Evolutionary conservation across 2,329 filamentous ascomycete genomes (phyloP).

Genomic region (Arthrobotrys megalospora): DNA sequence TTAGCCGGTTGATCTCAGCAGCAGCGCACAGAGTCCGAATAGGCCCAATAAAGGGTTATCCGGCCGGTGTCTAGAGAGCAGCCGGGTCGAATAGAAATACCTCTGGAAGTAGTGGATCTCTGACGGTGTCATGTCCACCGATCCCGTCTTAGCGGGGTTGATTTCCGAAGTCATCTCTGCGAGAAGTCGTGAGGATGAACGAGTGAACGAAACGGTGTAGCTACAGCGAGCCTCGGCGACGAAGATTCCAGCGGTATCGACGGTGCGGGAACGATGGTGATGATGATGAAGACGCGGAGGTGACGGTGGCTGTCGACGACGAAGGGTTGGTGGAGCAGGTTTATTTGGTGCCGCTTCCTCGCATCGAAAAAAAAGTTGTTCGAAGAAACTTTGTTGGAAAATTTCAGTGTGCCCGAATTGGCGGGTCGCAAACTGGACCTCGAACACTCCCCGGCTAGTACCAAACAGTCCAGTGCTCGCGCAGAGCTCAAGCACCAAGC

Average conservation of each 20-base stretch:
- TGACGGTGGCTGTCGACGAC: slow-evolving; percentile 19
- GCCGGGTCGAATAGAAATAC: slow-evolving; percentile 69
- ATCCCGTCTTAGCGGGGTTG: slow-evolving; percentile 70
- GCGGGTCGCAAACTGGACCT: slow-evolving; percentile 37
- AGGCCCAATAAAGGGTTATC: background rate
- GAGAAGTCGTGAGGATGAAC: background rate
- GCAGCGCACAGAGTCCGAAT: slow-evolving; percentile 27
- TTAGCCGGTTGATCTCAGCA: slow-evolving; percentile 24
- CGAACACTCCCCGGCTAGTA: slow-evolving; percentile 12
- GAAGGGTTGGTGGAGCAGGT: slow-evolving; percentile 22
- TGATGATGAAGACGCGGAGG: slow-evolving; percentile 16
- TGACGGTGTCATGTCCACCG: slow-evolving; percentile 81
- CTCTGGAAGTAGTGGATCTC: slow-evolving; percentile 99
- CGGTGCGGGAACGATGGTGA: background rate
- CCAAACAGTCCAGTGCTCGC: slow-evolving; percentile 28
- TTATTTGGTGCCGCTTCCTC: slow-evolving; percentile 28
- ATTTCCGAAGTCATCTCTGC: slow-evolving; percentile 40
- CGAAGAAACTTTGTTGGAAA: slow-evolving; percentile 57
- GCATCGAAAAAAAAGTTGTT: slow-evolving; percentile 45
- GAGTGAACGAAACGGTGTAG: background rate
- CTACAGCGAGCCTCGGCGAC: background rate
- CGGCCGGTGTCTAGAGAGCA: background rate
- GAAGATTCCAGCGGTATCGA: background rate
- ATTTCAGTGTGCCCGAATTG: slow-evolving; percentile 54
- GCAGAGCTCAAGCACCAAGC: slow-evolving; percentile 6